Evolutionary conservation across 1,139 yeast species (phyloP).

Genomic region (Pichia sp.): DNA sequence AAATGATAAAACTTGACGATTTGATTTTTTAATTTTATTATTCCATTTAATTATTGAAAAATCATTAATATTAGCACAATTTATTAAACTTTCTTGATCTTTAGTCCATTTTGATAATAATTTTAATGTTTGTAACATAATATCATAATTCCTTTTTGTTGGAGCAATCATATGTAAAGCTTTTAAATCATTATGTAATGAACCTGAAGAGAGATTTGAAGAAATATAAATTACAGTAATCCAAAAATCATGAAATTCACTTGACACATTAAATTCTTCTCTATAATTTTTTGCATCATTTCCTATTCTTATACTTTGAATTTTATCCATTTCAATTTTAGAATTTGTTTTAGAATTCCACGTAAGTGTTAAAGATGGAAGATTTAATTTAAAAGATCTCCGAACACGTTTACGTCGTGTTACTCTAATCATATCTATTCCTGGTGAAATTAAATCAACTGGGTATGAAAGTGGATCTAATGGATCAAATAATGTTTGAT

Average conservation of each 20-base stretch:
- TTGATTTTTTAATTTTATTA: slow-evolving; percentile 35
- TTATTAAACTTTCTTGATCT: slow-evolving; percentile 13
- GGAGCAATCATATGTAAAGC: slow-evolving; percentile 71
- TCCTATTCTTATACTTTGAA: slow-evolving; percentile 61
- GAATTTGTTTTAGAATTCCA: slow-evolving; percentile 13
- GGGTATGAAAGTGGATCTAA: slow-evolving; percentile 10
- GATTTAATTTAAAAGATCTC: slow-evolving; percentile 6
- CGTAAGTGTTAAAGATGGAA: slow-evolving; percentile 5
- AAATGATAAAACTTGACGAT: slow-evolving; percentile 39
- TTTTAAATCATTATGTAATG: slow-evolving; percentile 26
- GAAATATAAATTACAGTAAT: slow-evolving; percentile 59
- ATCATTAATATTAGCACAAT: slow-evolving; percentile 41
- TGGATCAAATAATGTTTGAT: slow-evolving; percentile 6
- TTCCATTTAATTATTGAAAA: slow-evolving; percentile 55
- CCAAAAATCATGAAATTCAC: slow-evolving; percentile 67
- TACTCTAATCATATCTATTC: slow-evolving; percentile 20
- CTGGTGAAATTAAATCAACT: slow-evolving; percentile 8
- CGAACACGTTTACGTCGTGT: slow-evolving; percentile 10
- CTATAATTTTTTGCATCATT: slow-evolving; percentile 74
- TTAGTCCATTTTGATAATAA: slow-evolving; percentile 9
- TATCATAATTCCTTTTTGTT: slow-evolving; percentile 52
- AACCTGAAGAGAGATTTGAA: background rate
- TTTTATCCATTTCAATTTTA: slow-evolving; percentile 9
- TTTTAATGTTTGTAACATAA: slow-evolving; percentile 35
- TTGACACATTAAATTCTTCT: slow-evolving; percentile 72